These are phyloP conservation scores for Wickerhamiella parazyma DNA, from an alignment of 805 yeast species.

Conservation along the genomic window DNA sequence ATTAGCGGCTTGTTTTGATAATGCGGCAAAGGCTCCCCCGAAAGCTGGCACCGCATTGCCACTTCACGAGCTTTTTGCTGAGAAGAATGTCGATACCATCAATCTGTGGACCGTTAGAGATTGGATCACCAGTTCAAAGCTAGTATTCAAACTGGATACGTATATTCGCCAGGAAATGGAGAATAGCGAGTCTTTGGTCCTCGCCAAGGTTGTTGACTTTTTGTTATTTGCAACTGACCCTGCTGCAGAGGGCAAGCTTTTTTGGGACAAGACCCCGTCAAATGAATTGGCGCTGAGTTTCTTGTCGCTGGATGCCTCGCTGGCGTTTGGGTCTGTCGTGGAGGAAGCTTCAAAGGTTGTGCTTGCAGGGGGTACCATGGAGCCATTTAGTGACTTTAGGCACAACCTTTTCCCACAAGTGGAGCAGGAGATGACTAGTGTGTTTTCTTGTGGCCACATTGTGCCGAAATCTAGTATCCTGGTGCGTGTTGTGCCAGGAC, in stretches of 20 bases:
- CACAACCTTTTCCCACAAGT: conserved; percentile 54
- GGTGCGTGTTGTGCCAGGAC: conserved; percentile 36
- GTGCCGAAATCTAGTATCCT: conserved; percentile 57
- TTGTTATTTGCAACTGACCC: conserved; percentile 57
- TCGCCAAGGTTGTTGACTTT: conserved; percentile 55
- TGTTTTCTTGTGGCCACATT: conserved; percentile 70
- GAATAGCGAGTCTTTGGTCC: conserved; percentile 30
- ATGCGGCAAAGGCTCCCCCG: conserved; percentile 21
- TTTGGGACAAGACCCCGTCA: conserved; percentile 36
- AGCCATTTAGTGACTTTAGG: conserved; percentile 62
- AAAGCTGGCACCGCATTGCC: conserved; percentile 43
- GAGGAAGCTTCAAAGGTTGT: conserved; percentile 55
- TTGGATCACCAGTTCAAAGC: conserved; percentile 53
- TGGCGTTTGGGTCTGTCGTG: conserved; percentile 50
- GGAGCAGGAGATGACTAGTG: conserved; percentile 29
- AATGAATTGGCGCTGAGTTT: conserved; percentile 37
- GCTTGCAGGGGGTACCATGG: conserved; percentile 93
- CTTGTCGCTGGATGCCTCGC: conserved; percentile 67
- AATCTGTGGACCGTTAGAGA: conserved; percentile 54
- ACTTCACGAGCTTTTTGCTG: conserved; percentile 39
- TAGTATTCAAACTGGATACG: conserved; percentile 71
- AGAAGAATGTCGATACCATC: conserved; percentile 52
- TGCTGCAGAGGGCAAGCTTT: conserved; percentile 63
- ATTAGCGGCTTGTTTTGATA: conserved; percentile 35
- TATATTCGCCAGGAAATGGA: conserved; percentile 32